Evolutionary conservation across 202 grass and related monocot genomes (phyloP).

Genomic region (Carex arenaria): DNA sequence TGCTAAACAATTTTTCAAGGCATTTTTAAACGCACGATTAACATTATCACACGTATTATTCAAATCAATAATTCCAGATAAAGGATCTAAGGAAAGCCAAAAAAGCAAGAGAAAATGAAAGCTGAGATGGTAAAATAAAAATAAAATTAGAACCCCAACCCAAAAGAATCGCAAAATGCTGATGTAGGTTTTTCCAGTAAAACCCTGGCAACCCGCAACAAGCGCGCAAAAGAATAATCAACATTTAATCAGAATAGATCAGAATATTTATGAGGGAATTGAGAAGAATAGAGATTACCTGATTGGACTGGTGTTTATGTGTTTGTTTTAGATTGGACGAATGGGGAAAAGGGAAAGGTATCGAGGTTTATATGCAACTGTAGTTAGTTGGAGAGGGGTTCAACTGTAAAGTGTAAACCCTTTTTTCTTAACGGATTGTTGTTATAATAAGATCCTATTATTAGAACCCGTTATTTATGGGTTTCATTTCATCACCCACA

Average conservation of each 20-base stretch:
- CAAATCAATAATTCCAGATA: background rate
- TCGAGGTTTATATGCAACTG: background rate
- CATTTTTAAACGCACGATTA: background rate
- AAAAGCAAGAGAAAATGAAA: background rate
- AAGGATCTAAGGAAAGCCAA: too few species aligned
- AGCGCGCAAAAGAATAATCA: background rate
- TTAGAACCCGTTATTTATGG: background rate
- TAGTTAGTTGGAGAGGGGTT: background rate
- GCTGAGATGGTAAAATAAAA: background rate
- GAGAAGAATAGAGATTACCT: conserved; percentile 3
- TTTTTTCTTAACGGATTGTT: background rate
- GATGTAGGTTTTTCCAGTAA: background rate
- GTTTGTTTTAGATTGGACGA: background rate
- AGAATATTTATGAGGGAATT: background rate
- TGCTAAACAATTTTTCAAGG: too few species aligned
- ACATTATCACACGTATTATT: background rate
- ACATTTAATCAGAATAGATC: background rate
- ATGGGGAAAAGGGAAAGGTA: background rate
- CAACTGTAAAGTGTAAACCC: background rate
- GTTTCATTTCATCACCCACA: background rate
- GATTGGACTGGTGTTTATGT: background rate
- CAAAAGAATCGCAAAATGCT: background rate
- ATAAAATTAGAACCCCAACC: background rate
- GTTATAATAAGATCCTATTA: background rate
- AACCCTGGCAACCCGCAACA: background rate